These are phyloP conservation scores for Hygrophila difformis DNA, from an alignment of 257 asterid species.

Conservation along the genomic window DNA sequence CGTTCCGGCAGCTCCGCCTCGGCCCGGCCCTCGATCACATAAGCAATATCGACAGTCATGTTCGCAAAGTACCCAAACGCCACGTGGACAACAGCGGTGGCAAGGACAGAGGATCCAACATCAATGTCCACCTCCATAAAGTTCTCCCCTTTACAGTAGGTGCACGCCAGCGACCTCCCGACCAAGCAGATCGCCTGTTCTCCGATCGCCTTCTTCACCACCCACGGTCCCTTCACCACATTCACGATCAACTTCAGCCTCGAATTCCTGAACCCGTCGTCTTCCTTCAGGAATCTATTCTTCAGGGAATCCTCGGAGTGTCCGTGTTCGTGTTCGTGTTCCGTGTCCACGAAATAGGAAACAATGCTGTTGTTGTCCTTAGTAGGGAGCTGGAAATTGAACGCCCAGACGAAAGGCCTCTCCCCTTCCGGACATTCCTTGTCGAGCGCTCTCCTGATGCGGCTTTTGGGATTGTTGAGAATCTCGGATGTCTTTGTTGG, in stretches of 20 bases:
- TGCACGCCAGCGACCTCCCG: slow-evolving; percentile 4
- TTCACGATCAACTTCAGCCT: slow-evolving; percentile 4
- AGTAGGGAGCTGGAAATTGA: slow-evolving; percentile 55
- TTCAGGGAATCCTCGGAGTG: neutral
- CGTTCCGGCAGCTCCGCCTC: slow-evolving; percentile 10
- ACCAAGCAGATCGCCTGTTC: slow-evolving; percentile 8
- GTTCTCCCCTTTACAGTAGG: neutral
- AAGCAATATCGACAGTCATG: slow-evolving; percentile 4
- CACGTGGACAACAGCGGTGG: neutral
- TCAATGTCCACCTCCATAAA: slow-evolving; percentile 5
- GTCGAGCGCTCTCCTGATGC: slow-evolving; percentile 35
- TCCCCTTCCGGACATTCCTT: slow-evolving; percentile 25
- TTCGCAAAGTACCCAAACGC: slow-evolving; percentile 7
- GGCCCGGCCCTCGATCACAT: slow-evolving; percentile 6
- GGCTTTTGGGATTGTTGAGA: slow-evolving; percentile 35
- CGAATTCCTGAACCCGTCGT: neutral
- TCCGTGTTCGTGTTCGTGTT: slow-evolving; percentile 6
- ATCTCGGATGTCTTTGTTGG: slow-evolving; percentile 37
- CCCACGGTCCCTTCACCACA: neutral
- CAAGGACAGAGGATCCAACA: slow-evolving; percentile 7
- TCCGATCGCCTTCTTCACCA: slow-evolving; percentile 6
- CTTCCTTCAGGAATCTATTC: neutral
- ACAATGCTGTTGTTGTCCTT: slow-evolving; percentile 50
- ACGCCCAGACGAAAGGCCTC: slow-evolving; percentile 51
- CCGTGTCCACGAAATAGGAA: slow-evolving; percentile 36